Evolutionary conservation across 495 filamentous ascomycete species (phyloP).

Genomic region (Sphaerosporella brunnea): DNA sequence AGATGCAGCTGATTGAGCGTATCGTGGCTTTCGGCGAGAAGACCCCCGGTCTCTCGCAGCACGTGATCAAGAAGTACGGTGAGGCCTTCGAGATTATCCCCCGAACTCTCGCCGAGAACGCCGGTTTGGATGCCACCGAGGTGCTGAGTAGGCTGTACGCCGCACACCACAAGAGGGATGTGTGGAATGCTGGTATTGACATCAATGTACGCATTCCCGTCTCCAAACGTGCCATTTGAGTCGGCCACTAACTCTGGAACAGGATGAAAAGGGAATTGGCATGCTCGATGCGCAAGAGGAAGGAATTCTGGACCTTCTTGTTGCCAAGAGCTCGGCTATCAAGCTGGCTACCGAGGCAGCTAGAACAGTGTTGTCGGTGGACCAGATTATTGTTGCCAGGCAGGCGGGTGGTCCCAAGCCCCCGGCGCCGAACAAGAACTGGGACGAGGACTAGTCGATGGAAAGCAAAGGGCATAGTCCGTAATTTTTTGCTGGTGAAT

Average conservation of each 20-base stretch:
- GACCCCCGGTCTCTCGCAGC: conserved; percentile 80
- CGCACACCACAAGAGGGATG: conserved; percentile 70
- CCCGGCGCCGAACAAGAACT: conserved; percentile 85
- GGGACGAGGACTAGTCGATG: conserved; percentile 97
- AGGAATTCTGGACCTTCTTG: conserved; percentile 80
- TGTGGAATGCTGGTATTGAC: conserved; percentile 84
- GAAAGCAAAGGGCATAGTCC: no score
- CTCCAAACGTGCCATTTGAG: background rate
- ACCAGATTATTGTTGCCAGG: conserved; percentile 97
- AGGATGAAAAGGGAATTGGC: conserved; percentile 58
- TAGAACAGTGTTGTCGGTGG: conserved; percentile 84
- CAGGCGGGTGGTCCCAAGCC: conserved; percentile 96
- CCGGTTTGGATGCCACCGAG: conserved; percentile 90
- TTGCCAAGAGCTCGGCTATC: conserved; percentile 88
- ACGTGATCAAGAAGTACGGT: conserved; percentile 90
- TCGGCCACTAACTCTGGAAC: conserved; percentile 14
- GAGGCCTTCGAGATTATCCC: conserved; percentile 97
- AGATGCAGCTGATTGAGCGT: conserved; percentile 85
- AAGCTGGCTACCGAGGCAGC: conserved; percentile 89
- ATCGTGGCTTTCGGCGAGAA: conserved; percentile 75
- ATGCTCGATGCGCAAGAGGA: conserved; percentile 76
- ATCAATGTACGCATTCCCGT: conserved; percentile 44
- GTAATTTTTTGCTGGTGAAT: no score
- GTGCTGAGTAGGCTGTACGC: conserved; percentile 81
- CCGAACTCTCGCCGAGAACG: conserved; percentile 79